Conservation (phyloP, 345 rosid genomes). For the Alliaria petiolata region DNA sequence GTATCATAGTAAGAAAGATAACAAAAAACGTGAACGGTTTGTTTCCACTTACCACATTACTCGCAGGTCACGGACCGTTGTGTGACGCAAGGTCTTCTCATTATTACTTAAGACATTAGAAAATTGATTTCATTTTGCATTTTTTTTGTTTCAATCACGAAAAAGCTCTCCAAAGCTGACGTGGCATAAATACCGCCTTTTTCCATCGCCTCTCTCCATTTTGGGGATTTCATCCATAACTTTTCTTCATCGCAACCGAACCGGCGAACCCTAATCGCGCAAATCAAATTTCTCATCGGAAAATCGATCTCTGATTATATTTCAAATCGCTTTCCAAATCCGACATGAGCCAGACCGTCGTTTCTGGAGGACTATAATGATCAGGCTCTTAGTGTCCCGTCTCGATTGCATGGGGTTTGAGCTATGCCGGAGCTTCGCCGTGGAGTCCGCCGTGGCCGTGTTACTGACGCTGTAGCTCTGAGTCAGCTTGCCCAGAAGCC, state of each 20-base stretch:
- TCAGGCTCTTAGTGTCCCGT: conserved; percentile 37
- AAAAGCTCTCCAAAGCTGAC: conserved; percentile 1
- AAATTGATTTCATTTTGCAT: neutral
- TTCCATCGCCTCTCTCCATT: conserved; percentile 9
- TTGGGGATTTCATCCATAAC: conserved; percentile 13
- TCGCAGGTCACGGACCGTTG: neutral
- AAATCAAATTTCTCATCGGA: conserved; percentile 9
- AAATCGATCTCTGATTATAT: conserved; percentile 8
- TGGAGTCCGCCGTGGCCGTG: conserved; percentile 73
- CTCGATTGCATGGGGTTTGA: conserved; percentile 71
- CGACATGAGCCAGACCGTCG: conserved; percentile 27
- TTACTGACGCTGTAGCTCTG: conserved; percentile 28
- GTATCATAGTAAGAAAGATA: too few species aligned
- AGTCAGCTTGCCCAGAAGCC: conserved; percentile 21
- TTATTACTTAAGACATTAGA: neutral
- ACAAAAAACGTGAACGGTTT: too few species aligned
- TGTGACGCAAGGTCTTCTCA: neutral
- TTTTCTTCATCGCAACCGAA: conserved; percentile 1
- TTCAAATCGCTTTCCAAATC: conserved; percentile 12
- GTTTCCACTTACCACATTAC: neutral
- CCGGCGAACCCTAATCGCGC: conserved; percentile 39
- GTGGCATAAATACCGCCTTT: conserved; percentile 23
- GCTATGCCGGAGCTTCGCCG: conserved; percentile 93
- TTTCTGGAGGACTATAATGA: conserved; percentile 41
- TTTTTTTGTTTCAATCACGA: neutral